Percentiles rank a stretch among this genome's conserved stretches.
phyloP scores from a whole-genome alignment of 208 protist genomes.

The Acanthamoeba lenticulata region DNA sequence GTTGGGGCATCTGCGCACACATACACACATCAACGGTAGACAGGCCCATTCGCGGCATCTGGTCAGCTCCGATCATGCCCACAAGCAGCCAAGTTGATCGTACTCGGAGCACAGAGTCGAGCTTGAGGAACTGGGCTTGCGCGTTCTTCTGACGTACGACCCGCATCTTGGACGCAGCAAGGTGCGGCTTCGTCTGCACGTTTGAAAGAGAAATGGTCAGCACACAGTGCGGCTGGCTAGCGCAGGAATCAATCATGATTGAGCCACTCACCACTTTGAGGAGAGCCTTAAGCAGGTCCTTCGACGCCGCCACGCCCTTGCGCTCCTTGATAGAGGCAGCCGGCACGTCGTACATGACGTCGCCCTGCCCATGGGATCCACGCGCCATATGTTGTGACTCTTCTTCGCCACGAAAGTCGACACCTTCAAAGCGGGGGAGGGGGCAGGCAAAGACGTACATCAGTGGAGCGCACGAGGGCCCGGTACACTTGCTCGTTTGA shows the following conservation, averaged over 20 bases:
- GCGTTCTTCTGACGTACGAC: conserved; percentile 8
- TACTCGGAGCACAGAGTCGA: conserved; percentile 1
- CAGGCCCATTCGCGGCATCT: no score
- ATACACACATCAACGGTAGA: no score
- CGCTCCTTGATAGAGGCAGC: neutral
- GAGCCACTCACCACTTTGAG: neutral
- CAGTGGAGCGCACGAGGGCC: neutral
- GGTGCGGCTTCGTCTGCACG: neutral
- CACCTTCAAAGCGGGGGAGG: no score
- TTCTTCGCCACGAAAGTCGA: no score
- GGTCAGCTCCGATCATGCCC: no score
- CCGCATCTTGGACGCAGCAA: neutral
- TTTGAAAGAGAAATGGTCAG: no score
- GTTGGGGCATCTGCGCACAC: neutral
- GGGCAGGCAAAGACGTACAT: neutral
- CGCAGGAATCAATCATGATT: neutral
- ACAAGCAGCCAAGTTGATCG: no score
- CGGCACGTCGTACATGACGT: neutral
- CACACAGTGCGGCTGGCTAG: no score
- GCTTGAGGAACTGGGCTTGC: conserved; percentile 20
- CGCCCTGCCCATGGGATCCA: no score
- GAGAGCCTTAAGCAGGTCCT: neutral
- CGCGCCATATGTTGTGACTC: no score
- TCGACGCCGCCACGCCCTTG: neutral
- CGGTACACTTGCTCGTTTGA: neutral